Conservation (phyloP, 768 basidiomycete genomes). For the Tricholoma sp. region DNA sequence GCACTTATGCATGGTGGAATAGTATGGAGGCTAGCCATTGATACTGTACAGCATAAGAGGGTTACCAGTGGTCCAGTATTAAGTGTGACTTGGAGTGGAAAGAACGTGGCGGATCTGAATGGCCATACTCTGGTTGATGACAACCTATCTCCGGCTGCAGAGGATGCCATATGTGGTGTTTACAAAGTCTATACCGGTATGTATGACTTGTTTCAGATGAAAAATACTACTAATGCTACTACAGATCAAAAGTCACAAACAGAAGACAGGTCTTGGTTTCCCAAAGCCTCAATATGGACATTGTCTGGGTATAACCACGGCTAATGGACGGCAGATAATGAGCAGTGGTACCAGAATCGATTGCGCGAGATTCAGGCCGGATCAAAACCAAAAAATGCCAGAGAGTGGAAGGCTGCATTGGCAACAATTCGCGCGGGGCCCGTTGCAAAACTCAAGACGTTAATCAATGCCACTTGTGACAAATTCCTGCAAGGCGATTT, state of each 20-base stretch:
- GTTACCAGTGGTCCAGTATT: no score
- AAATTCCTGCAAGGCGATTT: not conserved
- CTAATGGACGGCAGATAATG: slow-evolving; percentile 5
- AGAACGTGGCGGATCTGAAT: no score
- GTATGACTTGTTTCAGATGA: not conserved
- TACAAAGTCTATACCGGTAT: slow-evolving; percentile 6
- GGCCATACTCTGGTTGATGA: no score
- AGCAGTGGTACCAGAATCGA: slow-evolving; percentile 2
- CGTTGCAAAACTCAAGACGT: not conserved
- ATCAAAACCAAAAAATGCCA: not conserved
- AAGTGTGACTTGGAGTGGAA: no score
- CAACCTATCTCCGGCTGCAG: no score
- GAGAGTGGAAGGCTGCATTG: not conserved
- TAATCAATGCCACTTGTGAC: not conserved
- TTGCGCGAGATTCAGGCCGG: not conserved
- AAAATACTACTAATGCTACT: not conserved
- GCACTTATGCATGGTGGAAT: slow-evolving; percentile 3
- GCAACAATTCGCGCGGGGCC: not conserved
- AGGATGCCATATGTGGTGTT: no score
- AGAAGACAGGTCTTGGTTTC: slow-evolving; percentile 5
- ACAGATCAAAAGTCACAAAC: not conserved
- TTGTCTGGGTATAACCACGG: slow-evolving; percentile 2
- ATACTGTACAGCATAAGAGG: not conserved
- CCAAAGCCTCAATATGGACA: not conserved
- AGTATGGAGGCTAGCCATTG: slow-evolving; percentile 5